These are phyloP conservation scores for Phaeoacremonium minimum DNA, from an alignment of 2,329 filamentous ascomycete genomes.

Conservation along the genomic window DNA sequence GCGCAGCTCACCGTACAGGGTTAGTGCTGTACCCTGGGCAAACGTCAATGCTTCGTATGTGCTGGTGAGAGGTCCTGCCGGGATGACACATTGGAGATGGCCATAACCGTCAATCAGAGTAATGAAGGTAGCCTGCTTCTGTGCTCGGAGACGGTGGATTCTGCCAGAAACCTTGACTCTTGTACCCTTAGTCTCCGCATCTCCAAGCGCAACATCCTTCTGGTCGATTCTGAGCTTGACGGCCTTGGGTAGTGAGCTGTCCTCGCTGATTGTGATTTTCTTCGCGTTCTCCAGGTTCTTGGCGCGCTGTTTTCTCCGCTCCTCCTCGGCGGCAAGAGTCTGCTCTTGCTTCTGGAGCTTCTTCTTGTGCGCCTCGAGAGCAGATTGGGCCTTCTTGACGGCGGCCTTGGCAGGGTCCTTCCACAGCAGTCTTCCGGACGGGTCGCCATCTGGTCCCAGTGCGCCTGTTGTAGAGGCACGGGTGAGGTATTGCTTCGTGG, in stretches of 20 bases:
- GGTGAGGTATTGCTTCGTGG: slow-evolving; percentile 59
- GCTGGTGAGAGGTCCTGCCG: slow-evolving; percentile 73
- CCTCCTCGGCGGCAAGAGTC: slow-evolving; percentile 65
- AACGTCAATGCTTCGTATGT: slow-evolving; percentile 89
- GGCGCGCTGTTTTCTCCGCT: slow-evolving; percentile 67
- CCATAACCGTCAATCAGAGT: slow-evolving; percentile 83
- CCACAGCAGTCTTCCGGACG: slow-evolving; percentile 63
- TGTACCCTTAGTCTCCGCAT: slow-evolving; percentile 58
- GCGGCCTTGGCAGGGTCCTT: slow-evolving; percentile 81
- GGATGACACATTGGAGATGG: slow-evolving; percentile 78
- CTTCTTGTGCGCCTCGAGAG: slow-evolving; percentile 73
- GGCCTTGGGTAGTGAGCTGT: slow-evolving; percentile 70
- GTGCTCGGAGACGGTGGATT: slow-evolving; percentile 74
- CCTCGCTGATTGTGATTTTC: slow-evolving; percentile 67
- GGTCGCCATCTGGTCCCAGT: slow-evolving; percentile 59
- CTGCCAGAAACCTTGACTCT: slow-evolving; percentile 77
- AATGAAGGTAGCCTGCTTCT: slow-evolving; percentile 83
- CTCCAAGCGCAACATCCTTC: slow-evolving; percentile 58
- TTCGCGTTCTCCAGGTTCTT: slow-evolving; percentile 75
- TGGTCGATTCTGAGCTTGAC: slow-evolving; percentile 72
- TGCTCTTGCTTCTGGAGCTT: slow-evolving; percentile 78
- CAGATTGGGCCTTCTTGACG: slow-evolving; percentile 77
- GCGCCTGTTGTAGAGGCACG: slow-evolving; percentile 63
- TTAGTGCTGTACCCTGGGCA: slow-evolving; percentile 82
- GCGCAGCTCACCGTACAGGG: slow-evolving; percentile 78